Evolutionary conservation across 345 rosid genomes (phyloP), one percentile per base, ranked within the genome.

Genomic region (Nephelium lappaceum): DNA sequence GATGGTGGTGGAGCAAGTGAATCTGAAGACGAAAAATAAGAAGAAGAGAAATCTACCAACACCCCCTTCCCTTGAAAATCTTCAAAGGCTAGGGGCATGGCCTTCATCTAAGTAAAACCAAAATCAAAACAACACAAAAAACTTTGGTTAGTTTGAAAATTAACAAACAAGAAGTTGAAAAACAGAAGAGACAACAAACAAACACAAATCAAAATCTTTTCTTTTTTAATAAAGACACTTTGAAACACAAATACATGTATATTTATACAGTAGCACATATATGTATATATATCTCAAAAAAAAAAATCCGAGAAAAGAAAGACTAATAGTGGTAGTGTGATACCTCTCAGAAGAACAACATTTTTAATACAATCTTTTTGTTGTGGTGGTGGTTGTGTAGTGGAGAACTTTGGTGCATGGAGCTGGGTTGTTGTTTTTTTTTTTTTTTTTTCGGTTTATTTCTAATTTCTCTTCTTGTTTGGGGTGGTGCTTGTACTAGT

Each of bases 11-110:
- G 82, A 24, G 71, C 39, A 2, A 84, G 67, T 43, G 84, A 82
- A 80, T 82, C 80, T 47, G 85, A 78, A 53, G 73, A 81, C 57
- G 83, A 79, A 45, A 87, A 77, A 79, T 82, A 82, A 47, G 90
- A 71, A 78, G 89, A 84, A 68, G 85, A 85, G 83, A 84, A 83
- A 86, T 84, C 76, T 47, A 82, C 79, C 64, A 60, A 60, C 84
- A 89, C 86, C 89, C 87, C 91, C 88, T 91, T 87, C 91, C 89
- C 90, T 87, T 94, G 95, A 94, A 87, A 89, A 55, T 87, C 89
- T 85, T 90, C 88, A 84, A 84, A 91, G 93, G 93, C 79, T 67
- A 91, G 78, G 94, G 92, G 95, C 90, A 88, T 91, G 90, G 91
- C 97, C 91, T 88, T 83, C 88, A 89, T 88, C 86, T 81, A 87